Evolutionary conservation across 225 moss, liverwort and hornwort species (phyloP), one percentile per base, ranked within the genome.

Genomic region (Bryum argenteum): DNA sequence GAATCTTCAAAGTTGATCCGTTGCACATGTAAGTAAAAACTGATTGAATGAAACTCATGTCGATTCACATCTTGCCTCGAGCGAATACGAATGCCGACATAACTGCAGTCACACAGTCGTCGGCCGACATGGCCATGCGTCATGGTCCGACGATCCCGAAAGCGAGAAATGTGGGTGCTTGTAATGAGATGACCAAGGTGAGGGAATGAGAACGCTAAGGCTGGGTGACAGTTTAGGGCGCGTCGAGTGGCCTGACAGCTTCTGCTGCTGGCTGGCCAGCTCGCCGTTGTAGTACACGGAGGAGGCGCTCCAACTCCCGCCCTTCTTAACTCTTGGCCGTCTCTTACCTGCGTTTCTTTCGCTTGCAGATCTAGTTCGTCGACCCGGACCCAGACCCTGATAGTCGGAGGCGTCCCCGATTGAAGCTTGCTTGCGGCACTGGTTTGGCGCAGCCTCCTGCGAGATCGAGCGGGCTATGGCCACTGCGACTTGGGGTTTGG

Each of bases 121-220:
- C 67, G 75, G 67, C 75, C 75, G 75, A 75, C 67, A 75, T 67
- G 51, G 51, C 67, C 66, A 54, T 50, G 26, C 56, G 44, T 16
- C 9, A 64, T 22, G 37, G 39, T 53, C 62, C 72, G 63, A 40
- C 40, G 3, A 5, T 42, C 26, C 42, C 61, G 61, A 75, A 67
- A 61, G 68, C 75, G 67, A 52, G 53, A 75, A 61, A 75, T 61
- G 52, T 51, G 75, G 75, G 51, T 3, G 67, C 60, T 75, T 75
- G 75, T 67, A 75, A 75, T 22, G 53, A 61, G 28, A 19, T 28
- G 66, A 12, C 58, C 66, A 74, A 66, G 66, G 48, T 45, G 66
- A 47, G 3, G 63, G 22, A 53, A 72, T 22, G 72, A 72, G 62
- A 39, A 53, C 61, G 11, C 33, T 33, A 33, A 33, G 33, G 33